Evolutionary conservation across 2,329 filamentous ascomycete species (phyloP).

Genomic region (Microdochium trichocladiopsis): DNA sequence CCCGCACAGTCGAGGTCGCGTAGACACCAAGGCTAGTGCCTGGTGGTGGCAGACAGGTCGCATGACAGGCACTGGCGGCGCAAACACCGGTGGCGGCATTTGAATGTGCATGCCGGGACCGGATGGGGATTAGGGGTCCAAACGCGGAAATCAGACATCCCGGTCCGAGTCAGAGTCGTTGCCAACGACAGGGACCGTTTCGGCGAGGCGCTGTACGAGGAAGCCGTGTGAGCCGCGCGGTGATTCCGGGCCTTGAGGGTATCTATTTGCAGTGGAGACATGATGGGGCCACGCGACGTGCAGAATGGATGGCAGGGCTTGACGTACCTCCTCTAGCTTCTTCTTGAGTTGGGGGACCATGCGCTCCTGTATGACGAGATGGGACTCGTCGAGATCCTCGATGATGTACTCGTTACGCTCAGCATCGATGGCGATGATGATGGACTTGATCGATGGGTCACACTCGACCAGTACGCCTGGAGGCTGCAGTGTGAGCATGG

Average conservation of each 20-base stretch:
- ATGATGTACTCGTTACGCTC: conserved; percentile 68
- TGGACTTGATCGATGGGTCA: conserved; percentile 82
- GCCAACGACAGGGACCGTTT: conserved; percentile 42
- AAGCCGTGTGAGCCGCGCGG: conserved; percentile 8
- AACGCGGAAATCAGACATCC: conserved; percentile 18
- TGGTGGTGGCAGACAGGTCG: no score
- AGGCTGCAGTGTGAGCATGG: not conserved
- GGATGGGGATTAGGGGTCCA: conserved; percentile 1
- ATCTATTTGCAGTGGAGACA: not conserved
- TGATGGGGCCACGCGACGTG: not conserved
- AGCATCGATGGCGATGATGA: conserved; percentile 71
- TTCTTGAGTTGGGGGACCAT: conserved; percentile 63
- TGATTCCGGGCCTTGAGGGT: not conserved
- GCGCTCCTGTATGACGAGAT: conserved; percentile 67
- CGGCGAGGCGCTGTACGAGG: conserved; percentile 35
- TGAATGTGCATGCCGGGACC: not conserved
- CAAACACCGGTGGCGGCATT: not conserved
- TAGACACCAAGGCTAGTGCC: not conserved
- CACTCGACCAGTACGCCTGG: conserved; percentile 70
- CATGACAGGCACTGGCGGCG: no score
- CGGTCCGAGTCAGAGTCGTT: conserved; percentile 42
- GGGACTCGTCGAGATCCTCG: conserved; percentile 72
- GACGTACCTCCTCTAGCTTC: conserved; percentile 58
- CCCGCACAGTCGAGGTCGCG: not conserved
- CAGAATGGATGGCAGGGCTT: conserved; percentile 2